Conservation (phyloP, 139 green algal species). For the Tetraselmis chui region DNA sequence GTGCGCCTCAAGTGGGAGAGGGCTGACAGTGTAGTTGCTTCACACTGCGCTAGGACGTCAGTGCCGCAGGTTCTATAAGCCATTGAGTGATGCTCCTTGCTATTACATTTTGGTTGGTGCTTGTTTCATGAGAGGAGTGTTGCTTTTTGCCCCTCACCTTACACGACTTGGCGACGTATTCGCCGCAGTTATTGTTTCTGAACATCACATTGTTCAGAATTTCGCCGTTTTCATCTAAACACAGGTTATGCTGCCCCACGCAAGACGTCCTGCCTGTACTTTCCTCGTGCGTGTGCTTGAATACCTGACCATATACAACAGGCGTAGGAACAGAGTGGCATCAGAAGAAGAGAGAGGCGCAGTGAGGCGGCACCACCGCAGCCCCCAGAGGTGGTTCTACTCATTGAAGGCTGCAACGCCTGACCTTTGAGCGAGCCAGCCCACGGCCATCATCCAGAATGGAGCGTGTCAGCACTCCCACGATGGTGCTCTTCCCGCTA, state of each 20-base stretch:
- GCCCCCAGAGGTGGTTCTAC: too few species aligned
- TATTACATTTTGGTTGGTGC: too few species aligned
- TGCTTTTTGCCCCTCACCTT: background rate
- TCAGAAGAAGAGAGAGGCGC: too few species aligned
- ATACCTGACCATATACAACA: too few species aligned
- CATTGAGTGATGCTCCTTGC: too few species aligned
- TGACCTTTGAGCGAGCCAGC: slow-evolving; percentile 64
- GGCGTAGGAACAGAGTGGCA: too few species aligned
- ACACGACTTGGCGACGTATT: slow-evolving; percentile 54
- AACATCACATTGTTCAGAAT: slow-evolving; percentile 80
- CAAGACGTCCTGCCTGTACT: slow-evolving; percentile 75
- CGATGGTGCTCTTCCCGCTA: slow-evolving; percentile 83
- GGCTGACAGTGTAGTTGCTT: too few species aligned
- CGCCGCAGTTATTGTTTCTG: slow-evolving; percentile 54
- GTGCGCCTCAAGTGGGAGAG: too few species aligned
- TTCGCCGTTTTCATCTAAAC: slow-evolving; percentile 33
- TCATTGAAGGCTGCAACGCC: background rate
- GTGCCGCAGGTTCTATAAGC: too few species aligned
- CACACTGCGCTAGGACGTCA: too few species aligned
- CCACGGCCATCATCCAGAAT: slow-evolving; percentile 85
- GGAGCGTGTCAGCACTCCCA: slow-evolving; percentile 76
- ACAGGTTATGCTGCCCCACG: slow-evolving; percentile 86
- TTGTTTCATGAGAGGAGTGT: too few species aligned
- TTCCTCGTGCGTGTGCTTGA: slow-evolving; percentile 87
- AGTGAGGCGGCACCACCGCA: too few species aligned